Evolutionary conservation across 306 rosid species (phyloP), one percentile per base, ranked within the genome.

Genomic region (Senna tora): DNA sequence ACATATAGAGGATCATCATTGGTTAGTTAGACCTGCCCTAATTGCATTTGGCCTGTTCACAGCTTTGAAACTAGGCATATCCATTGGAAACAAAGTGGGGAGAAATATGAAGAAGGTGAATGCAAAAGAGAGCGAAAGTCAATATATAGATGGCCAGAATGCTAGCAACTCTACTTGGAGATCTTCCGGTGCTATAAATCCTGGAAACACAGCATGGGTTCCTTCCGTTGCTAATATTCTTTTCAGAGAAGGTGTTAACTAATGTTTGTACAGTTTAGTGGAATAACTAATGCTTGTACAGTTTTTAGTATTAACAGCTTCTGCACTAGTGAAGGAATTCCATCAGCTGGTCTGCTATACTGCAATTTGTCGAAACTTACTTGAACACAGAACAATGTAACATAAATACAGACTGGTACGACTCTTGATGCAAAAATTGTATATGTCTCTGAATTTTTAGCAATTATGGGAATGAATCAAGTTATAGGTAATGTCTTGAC

Each of bases 1-100:
- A 72, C 98, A 94, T 75, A 67, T 94, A 0, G 98, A 94, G 87
- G 92, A 94, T 84, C 87, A 89, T 75, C 97, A 91, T 55, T 89
- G 96, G 98, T 86, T 92, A 6, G 84, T 94, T 47, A 87, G 95
- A 42, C 98, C 98, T 57, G 74, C 85, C 83, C 63, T 91, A 53
- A 78, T 87, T 72, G 92, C 90, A 53, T 56, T 94, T 10, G 90
- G 97, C 17, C 45, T 94, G 38, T 77, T 87, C n/a, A 86, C 98
- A 33, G 88, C 91, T 43, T 46, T 89, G 83, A 94, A 86, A 77
- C 75, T 85, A 12, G 97, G 97, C 54, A 61, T 84, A 21, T 61
- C 76, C 10, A 77, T 79, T 34, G 98, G 96, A 46, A 79, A 79
- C 69, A 89, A 82, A 74, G 70, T 83, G 65, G 81, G 83, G 38